Evolutionary conservation across 148 eudicot genomes (phyloP).

Genomic region (Cornus controversa): DNA sequence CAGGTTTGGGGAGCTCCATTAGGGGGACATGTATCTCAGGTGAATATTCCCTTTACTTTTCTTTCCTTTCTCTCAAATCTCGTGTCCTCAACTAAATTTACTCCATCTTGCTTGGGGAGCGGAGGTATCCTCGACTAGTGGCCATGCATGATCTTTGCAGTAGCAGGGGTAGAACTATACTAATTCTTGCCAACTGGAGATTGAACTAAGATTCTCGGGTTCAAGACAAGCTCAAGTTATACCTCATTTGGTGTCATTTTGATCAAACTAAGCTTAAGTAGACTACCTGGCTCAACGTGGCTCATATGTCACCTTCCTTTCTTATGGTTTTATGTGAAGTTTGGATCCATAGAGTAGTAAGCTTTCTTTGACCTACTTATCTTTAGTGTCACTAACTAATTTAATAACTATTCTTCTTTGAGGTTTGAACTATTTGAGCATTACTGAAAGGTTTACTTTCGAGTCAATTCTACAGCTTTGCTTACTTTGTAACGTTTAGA

Average conservation of each 20-base stretch:
- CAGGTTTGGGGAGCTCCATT: no score
- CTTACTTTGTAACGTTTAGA: background rate
- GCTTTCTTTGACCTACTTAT: background rate
- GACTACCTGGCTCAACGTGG: background rate
- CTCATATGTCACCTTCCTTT: background rate
- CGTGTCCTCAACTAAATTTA: no score
- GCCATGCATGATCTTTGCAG: no score
- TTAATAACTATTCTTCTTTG: background rate
- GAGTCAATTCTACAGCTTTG: background rate
- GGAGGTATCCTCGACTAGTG: no score
- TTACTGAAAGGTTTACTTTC: background rate
- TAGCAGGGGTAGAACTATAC: no score
- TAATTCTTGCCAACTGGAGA: background rate
- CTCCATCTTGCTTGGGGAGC: no score
- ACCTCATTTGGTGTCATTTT: background rate
- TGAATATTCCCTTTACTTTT: no score
- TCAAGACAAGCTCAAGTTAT: background rate
- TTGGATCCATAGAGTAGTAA: background rate
- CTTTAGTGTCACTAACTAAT: background rate
- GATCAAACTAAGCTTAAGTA: background rate
- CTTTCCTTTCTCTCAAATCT: no score
- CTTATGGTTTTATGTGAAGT: background rate
- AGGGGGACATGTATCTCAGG: no score
- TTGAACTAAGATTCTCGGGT: background rate
- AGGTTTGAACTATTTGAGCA: background rate